Base-by-base conservation (phyloP, 2,329 filamentous ascomycete genomes). In the Kalaharituber pfeilii region DNA sequence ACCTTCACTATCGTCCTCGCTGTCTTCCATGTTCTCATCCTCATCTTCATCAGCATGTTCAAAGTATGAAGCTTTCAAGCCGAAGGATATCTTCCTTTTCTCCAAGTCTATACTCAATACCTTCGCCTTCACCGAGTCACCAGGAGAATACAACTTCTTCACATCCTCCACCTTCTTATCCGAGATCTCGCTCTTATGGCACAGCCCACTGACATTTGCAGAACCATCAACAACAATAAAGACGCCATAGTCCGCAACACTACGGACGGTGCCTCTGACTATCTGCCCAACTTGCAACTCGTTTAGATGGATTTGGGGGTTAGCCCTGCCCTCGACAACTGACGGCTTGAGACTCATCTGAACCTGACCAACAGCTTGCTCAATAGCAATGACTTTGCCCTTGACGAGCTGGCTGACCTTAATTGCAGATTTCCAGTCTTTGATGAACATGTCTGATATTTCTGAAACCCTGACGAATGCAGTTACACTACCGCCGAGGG, bases 401-500 rank as follows among this genome's bases (percentile, higher is more conserved):
- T 83, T 86, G 53, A 98, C 86, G 5, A 98, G 75, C 68, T 96
- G 87, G 64, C 94, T 86, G 49, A 89, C 72, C 63, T 91, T 81
- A 70, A 89, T 95, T 45, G 81, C 74, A 30, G 84, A 79, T 70
- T 94, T 93, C 91, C 91, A 98, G 57, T 96, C 86, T 69, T 96
- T 96, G 63, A 98, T 71, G 67, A 81, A 98, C 6, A 79, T 77
- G 66, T 98, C 91, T 0, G 88, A 94, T 13, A 98, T 75, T 66
- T 96, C 88, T 8, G 83, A 79, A 52, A 96, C 82, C 62, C 85
- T 82, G 49, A 94, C 84, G 64, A 88, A 82, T 0, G 81, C 88
- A 50, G 84, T 84, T 18, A 94, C 75, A 59, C 82, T 79, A 18
- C 85, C 84, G 44, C 88, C 87, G 2, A 98, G 74, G 25, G 81